Percentiles rank a stretch among this genome's conserved stretches.
Evolutionary conservation across 345 rosid genomes (phyloP).

Genomic region (Salix exigua): DNA sequence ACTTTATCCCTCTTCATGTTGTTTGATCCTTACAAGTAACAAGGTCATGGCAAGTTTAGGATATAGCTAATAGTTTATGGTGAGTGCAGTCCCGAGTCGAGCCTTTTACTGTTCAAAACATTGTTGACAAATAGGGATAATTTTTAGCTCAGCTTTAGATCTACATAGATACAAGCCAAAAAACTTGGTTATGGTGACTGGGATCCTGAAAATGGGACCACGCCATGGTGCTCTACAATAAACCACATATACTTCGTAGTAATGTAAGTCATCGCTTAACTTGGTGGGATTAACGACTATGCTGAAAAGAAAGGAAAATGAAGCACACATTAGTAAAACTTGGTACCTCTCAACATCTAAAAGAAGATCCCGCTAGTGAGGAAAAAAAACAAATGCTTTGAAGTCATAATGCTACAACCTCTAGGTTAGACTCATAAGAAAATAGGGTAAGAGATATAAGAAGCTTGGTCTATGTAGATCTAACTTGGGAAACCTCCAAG

Average conservation of each 20-base stretch:
- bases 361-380: background rate
- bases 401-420: background rate
- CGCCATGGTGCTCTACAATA: slow-evolving; percentile 94
- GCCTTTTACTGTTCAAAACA: too few species aligned
- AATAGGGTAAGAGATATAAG: background rate
- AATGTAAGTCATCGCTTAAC: slow-evolving; percentile 76
- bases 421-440: background rate
- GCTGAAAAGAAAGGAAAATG: slow-evolving; percentile 40
- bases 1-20: too few species aligned
- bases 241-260: slow-evolving; percentile 83
- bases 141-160: too few species aligned
- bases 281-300: slow-evolving; percentile 88
- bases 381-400: background rate
- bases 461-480: too few species aligned
- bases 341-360: background rate
- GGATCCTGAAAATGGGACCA: slow-evolving; percentile 86
- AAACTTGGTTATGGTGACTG: slow-evolving; percentile 81
- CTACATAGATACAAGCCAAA: too few species aligned
- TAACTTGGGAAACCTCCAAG: background rate
- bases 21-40: too few species aligned
- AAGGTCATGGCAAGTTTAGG: too few species aligned
- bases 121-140: too few species aligned
- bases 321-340: background rate
- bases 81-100: too few species aligned
- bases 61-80: too few species aligned